phyloP scores from a whole-genome alignment of 2,329 filamentous ascomycete genomes.

The Beauveria scarabaeidicola region DNA sequence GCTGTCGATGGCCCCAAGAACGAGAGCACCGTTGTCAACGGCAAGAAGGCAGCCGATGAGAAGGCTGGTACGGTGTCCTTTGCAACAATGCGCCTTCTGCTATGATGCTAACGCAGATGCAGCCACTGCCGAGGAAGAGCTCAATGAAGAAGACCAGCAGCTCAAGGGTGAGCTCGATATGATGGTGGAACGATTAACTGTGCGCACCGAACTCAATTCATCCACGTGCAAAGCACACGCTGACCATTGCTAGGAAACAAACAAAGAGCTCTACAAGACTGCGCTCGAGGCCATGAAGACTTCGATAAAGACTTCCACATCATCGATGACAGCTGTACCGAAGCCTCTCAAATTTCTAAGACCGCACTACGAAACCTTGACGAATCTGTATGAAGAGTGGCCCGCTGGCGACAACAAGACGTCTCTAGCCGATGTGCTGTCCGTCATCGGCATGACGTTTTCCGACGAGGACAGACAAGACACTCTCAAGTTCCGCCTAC shows the following conservation, averaged over 20 bases:
- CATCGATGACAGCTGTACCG: slow-evolving; percentile 97
- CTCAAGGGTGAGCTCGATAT: slow-evolving; percentile 97
- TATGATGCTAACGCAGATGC: slow-evolving; percentile 16
- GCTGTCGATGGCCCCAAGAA: slow-evolving; percentile 63
- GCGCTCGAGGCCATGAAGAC: slow-evolving; percentile 94
- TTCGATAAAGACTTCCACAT: slow-evolving; percentile 98
- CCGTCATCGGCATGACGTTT: slow-evolving; percentile 97
- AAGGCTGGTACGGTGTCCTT: slow-evolving; percentile 33
- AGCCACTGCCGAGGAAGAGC: slow-evolving; percentile 60
- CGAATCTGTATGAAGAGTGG: slow-evolving; percentile 86
- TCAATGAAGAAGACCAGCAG: slow-evolving; percentile 96
- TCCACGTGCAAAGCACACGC: neutral
- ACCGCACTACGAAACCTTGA: slow-evolving; percentile 88
- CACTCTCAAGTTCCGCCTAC: slow-evolving; percentile 88
- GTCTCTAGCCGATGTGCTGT: slow-evolving; percentile 86
- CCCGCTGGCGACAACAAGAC: slow-evolving; percentile 76
- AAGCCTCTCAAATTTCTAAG: slow-evolving; percentile 97
- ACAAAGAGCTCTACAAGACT: slow-evolving; percentile 80
- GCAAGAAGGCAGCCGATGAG: slow-evolving; percentile 69
- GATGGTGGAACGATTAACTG: slow-evolving; percentile 90
- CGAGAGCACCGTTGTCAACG: slow-evolving; percentile 61
- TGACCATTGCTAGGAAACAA: slow-evolving; percentile 56
- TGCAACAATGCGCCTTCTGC: slow-evolving; percentile 5
- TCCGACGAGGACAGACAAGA: slow-evolving; percentile 94
- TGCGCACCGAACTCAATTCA: slow-evolving; percentile 31